Evolutionary conservation across 306 rosid species (phyloP).

Genomic region (Urtica urens): DNA sequence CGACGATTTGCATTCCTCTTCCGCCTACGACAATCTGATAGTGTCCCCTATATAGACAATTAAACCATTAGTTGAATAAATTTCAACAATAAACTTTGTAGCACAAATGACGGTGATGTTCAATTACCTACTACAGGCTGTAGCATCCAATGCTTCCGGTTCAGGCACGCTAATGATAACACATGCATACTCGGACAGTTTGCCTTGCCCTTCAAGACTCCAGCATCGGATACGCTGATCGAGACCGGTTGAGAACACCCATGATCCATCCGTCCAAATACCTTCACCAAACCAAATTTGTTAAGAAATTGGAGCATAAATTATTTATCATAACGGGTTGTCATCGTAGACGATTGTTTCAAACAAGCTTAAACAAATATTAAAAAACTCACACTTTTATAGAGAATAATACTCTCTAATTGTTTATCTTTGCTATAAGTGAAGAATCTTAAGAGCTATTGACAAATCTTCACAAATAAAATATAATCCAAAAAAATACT

Average conservation of each 20-base stretch:
- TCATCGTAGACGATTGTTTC: neutral
- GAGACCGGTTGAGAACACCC: slow-evolving; percentile 95
- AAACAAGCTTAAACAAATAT: too few species aligned
- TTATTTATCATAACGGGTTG: neutral
- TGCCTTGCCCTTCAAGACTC: slow-evolving; percentile 34
- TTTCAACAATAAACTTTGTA: neutral
- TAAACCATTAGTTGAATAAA: neutral
- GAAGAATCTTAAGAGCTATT: too few species aligned
- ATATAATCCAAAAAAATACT: too few species aligned
- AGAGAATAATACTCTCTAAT: too few species aligned
- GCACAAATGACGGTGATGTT: neutral
- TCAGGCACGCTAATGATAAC: slow-evolving; percentile 78
- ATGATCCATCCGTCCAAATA: slow-evolving; percentile 91
- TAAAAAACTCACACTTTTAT: too few species aligned
- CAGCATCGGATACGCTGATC: slow-evolving; percentile 97
- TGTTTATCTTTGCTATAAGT: too few species aligned
- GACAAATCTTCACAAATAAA: too few species aligned
- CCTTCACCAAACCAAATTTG: slow-evolving; percentile 40
- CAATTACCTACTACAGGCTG: slow-evolving; percentile 53
- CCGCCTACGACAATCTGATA: slow-evolving; percentile 93
- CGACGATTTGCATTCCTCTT: slow-evolving; percentile 90
- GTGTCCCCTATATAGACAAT: slow-evolving; percentile 35
- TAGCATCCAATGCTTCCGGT: slow-evolving; percentile 85
- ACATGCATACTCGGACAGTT: slow-evolving; percentile 47
- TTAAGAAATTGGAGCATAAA: neutral